phyloP scores from a whole-genome alignment of 805 yeast genomes.

The Cyberlindnera meyerae region DNA sequence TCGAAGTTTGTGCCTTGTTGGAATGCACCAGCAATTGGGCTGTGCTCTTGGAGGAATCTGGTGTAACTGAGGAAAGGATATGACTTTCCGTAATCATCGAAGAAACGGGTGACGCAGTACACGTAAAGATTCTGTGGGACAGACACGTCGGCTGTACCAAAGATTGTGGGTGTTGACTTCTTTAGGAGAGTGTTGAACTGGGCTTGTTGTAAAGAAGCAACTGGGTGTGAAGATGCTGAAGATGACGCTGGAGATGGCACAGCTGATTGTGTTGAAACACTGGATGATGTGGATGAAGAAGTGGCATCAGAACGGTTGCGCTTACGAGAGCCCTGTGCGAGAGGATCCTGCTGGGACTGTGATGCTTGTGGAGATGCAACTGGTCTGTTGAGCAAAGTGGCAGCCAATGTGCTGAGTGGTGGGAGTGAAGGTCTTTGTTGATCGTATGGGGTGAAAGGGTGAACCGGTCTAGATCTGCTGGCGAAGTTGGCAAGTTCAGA shows the following conservation, averaged over 20 bases:
- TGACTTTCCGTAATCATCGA: conserved; percentile 23
- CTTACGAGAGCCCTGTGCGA: too few relatives aligned
- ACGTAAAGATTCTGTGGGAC: conserved; percentile 1
- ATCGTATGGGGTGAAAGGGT: conserved; percentile 1
- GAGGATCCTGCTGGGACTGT: conserved; percentile 2
- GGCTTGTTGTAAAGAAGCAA: neutral
- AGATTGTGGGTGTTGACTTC: conserved; percentile 3
- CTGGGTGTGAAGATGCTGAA: neutral
- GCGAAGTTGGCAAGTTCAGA: conserved; percentile 3
- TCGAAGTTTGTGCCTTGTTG: conserved; percentile 36
- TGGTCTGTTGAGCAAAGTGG: neutral
- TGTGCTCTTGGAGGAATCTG: conserved; percentile 24
- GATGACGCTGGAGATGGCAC: neutral
- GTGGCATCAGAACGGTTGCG: too few relatives aligned
- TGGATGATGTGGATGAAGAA: too few relatives aligned
- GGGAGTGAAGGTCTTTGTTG: conserved; percentile 9
- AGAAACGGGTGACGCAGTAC: conserved; percentile 24
- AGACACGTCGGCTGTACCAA: neutral
- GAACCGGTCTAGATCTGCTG: conserved; percentile 1
- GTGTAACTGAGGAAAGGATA: conserved; percentile 13
- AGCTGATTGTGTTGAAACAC: neutral
- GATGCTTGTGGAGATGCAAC: neutral
- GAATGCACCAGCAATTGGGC: conserved; percentile 3
- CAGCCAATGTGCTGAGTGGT: conserved; percentile 9
- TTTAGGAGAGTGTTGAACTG: neutral